Evolutionary conservation across 257 asterid genomes (phyloP), one percentile per base, ranked within the genome.

Genomic region (Salvia splendens): DNA sequence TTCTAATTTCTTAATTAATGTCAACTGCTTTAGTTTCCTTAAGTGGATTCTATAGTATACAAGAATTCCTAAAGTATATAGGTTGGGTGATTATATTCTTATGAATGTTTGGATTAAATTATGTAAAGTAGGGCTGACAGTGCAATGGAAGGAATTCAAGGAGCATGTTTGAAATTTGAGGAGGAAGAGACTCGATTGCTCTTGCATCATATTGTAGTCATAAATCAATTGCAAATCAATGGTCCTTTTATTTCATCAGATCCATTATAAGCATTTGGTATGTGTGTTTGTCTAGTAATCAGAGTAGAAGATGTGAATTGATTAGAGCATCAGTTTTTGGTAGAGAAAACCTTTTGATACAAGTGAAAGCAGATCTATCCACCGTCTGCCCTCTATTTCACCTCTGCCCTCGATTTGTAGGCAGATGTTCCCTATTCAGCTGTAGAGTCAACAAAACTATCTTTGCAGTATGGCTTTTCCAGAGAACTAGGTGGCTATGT

Each of bases 251-350:
- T 14, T 46, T 6, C 55, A 42, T 54, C 9, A 5, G n/a, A 59
- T 3, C 11, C 36, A 60, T 60, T 60, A 6, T n/a, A n/a, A n/a
- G n/a, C n/a, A n/a, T n/a, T 38, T 10, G 5, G 4, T 38, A 4
- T 67, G 12, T 45, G 7, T 56, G n/a, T 54, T 53, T 46, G 66
- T 10, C 33, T 36, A 56, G 61, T 56, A 36, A 9, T 51, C 15
- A 46, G 10, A 17, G 9, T 50, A 42, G 52, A 24, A 59, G n/a
- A 12, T 20, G 61, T 16, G 16, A 58, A 24, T 24, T 24, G 30
- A 38, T 40, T 51, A 20, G 10, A 42, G 40, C 30, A 61, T 30
- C 8, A 0, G 24, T 20, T 17, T 52, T 71, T 63, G 64, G 60
- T 53, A 7, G 33, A 30, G 30, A 41, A n/a, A 41, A n/a, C 36